Percentiles rank a stretch among this genome's conserved stretches.
These are phyloP conservation scores for Thalassiosira profunda DNA, from an alignment of 108 stramenopile genomes.

Conservation along the genomic window DNA sequence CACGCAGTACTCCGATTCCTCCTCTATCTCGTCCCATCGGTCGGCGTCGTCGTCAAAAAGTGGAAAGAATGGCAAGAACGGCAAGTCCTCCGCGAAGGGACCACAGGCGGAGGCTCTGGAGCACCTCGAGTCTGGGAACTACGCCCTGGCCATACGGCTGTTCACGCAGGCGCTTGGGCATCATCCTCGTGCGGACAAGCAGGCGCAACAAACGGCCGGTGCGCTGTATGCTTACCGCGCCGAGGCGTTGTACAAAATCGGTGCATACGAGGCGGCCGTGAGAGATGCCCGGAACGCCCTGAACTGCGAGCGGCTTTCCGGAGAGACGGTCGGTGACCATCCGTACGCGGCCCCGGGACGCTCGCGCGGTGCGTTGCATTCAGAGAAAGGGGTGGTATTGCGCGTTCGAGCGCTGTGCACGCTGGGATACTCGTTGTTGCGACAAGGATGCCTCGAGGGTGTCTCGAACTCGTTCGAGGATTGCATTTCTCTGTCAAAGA, in stretches of 20 bases:
- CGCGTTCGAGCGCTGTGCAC: slow-evolving; percentile 10
- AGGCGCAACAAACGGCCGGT: too few species aligned
- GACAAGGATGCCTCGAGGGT: slow-evolving; percentile 18
- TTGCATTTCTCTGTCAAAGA: slow-evolving; percentile 15
- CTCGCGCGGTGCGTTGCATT: neutral
- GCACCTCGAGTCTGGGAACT: neutral
- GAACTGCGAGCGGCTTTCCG: slow-evolving; percentile 25
- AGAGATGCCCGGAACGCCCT: slow-evolving; percentile 62
- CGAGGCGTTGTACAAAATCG: slow-evolving; percentile 63
- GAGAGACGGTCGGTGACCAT: neutral
- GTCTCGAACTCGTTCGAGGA: slow-evolving; percentile 33
- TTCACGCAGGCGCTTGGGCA: slow-evolving; percentile 19
- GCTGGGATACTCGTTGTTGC: slow-evolving; percentile 27
- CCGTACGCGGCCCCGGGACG: neutral
- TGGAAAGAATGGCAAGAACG: too few species aligned
- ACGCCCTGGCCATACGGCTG: neutral
- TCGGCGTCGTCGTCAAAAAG: too few species aligned
- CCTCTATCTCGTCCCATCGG: too few species aligned
- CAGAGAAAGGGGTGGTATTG: slow-evolving; percentile 8
- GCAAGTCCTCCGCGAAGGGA: too few species aligned
- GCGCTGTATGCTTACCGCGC: slow-evolving; percentile 61
- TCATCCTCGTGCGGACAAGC: too few species aligned
- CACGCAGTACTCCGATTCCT: too few species aligned
- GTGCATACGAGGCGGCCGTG: slow-evolving; percentile 59
- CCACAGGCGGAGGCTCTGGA: neutral